These are phyloP conservation scores for Trichosporon coremiiforme DNA, from an alignment of 1,284 basidiomycete species.

Conservation along the genomic window DNA sequence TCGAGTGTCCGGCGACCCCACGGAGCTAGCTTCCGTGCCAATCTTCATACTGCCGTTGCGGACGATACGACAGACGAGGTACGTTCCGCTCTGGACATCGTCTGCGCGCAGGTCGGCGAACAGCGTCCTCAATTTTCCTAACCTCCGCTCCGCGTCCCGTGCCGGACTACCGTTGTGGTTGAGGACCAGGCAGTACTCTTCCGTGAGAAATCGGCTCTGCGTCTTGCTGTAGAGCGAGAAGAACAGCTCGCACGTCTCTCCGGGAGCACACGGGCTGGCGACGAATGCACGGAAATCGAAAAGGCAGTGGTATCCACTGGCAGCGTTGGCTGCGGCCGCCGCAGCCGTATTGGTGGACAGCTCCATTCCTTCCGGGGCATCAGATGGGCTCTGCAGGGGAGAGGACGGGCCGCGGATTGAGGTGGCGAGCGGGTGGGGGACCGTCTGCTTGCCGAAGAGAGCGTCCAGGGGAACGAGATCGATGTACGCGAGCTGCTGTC, in stretches of 20 bases:
- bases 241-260: conserved; percentile 88
- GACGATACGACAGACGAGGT: conserved; percentile 86
- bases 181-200: conserved; percentile 87
- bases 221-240: conserved; percentile 90
- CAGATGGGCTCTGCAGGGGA: conserved; percentile 3
- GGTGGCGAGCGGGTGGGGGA: conserved; percentile 27
- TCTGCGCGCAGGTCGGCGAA: conserved; percentile 85
- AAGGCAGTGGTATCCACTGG: conserved; percentile 73
- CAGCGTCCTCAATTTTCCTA: conserved; percentile 71
- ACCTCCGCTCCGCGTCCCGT: conserved; percentile 63
- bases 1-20: conserved; percentile 17
- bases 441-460: conserved; percentile 38
- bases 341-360: conserved; percentile 1
- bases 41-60: conserved; percentile 84
- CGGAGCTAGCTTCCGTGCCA: conserved; percentile 62
- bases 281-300: conserved; percentile 89
- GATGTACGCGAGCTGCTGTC: conserved; percentile 69
- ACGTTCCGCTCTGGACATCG: conserved; percentile 81
- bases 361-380: conserved; percentile 15
- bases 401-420: conserved; percentile 18
- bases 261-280: conserved; percentile 81
- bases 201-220: conserved; percentile 81
- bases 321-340: conserved; percentile 3
- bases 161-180: conserved; percentile 88
- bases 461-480: conserved; percentile 60